phyloP scores from a whole-genome alignment of 1,284 basidiomycete species.

The Heimioporus retisporus region DNA sequence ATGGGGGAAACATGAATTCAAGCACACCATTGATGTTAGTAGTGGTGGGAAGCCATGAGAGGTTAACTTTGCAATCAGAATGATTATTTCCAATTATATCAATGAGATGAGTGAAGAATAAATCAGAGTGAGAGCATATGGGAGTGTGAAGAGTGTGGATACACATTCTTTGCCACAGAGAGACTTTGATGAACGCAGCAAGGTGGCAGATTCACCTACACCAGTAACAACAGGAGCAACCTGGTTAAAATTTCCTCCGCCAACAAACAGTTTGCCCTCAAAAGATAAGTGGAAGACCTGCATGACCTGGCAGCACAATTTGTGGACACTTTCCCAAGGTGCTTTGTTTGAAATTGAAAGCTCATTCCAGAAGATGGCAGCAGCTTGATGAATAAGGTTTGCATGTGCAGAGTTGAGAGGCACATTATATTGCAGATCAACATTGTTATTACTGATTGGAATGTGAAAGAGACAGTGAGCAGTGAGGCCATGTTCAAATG shows the following conservation, averaged over 20 bases:
- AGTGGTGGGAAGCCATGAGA: too few relatives aligned
- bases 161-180: neutral
- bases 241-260: neutral
- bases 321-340: neutral
- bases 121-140: neutral
- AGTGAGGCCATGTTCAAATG: neutral
- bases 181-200: neutral
- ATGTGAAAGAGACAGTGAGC: neutral
- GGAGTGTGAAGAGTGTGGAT: neutral
- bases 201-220: neutral
- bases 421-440: neutral
- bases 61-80: neutral
- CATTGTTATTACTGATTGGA: neutral
- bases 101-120: neutral
- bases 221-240: neutral
- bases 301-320: neutral
- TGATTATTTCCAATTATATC: neutral
- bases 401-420: neutral
- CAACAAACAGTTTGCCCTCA: too few relatives aligned
- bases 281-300: too few relatives aligned
- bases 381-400: neutral
- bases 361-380: conserved; percentile 1
- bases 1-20: neutral
- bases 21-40: neutral
- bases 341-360: neutral